Evolutionary conservation across 2,329 filamentous ascomycete genomes (phyloP).

Genomic region (Cordyceps sp.): DNA sequence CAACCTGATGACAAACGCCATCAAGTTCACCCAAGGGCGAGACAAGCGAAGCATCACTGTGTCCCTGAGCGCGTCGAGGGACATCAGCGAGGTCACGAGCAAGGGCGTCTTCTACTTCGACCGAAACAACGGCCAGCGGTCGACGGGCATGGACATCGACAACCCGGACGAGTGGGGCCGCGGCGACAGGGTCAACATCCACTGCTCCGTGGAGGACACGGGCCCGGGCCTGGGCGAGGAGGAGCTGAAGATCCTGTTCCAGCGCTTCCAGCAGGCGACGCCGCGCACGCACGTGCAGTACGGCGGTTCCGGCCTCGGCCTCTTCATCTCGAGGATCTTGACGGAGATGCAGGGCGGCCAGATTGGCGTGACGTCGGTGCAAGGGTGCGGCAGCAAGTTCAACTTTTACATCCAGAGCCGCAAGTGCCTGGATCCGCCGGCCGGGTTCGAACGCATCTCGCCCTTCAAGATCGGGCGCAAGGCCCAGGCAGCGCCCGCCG

Average conservation of each 20-base stretch:
- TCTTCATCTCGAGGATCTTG: constrained; percentile 63
- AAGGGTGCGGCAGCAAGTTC: constrained; percentile 56
- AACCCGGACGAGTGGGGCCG: constrained; percentile 50
- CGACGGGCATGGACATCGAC: constrained; percentile 22
- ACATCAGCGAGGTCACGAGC: constrained; percentile 24
- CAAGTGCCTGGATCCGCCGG: constrained; percentile 27
- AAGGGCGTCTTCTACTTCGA: constrained; percentile 30
- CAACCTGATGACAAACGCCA: constrained; percentile 54
- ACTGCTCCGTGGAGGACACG: constrained; percentile 57
- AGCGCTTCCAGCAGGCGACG: constrained; percentile 51
- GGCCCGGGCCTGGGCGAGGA: constrained; percentile 49
- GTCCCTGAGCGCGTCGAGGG: constrained; percentile 44
- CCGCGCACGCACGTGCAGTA: constrained; percentile 58
- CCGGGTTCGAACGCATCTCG: constrained; percentile 19
- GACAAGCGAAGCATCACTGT: constrained; percentile 44
- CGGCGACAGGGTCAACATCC: constrained; percentile 54
- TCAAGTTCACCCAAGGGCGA: constrained; percentile 48
- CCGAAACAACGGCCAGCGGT: constrained; percentile 20
- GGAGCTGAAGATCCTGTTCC: constrained; percentile 50
- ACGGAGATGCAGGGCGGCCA: constrained; percentile 65
- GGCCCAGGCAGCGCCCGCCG: constrained; percentile 6
- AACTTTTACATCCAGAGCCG: constrained; percentile 60
- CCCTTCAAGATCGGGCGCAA: constrained; percentile 19
- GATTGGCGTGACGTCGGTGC: constrained; percentile 52
- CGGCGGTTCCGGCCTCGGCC: constrained; percentile 50